Evolutionary conservation across 768 basidiomycete genomes (phyloP), one percentile per base, ranked within the genome.

Genomic region (Hygrocybe coccinea): DNA sequence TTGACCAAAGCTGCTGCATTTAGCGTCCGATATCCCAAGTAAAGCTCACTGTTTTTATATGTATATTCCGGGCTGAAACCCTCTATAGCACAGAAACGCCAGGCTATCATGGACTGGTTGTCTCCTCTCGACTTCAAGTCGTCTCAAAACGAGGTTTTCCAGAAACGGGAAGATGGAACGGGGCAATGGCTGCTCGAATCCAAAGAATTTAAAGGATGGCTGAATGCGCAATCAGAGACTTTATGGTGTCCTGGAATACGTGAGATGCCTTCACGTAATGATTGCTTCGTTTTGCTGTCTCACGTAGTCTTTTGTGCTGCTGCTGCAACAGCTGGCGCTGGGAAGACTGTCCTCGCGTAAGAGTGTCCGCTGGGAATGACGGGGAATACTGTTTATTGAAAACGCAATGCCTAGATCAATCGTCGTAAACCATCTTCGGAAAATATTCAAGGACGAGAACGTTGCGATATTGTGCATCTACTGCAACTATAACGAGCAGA

Each of bases 201-300:
- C 14, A 2, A 36, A 8, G n/a, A 8, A n/a, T 57, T 60, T 21
- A 22, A 41, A 4, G 15, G 4, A 8, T 60, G 59, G 59, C 19
- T 21, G 3, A 37, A 25, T 21, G 51, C 22, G 17, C 17, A 6
- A 7, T 35, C 50, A 4, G 44, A 38, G 41, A 47, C n/a, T 2
- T 54, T 59, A 25, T 59, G 55, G 51, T 59, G 59, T 43, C 37
- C 43, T 33, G 59, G 59, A 49, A 59, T 53, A 9, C 59, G 59
- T 59, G 43, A 45, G 59, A 43, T 46, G 2, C 33, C 46, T 22
- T 10, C 17, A 17, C 25, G 1, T 29, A 10, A 21, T 34, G 1
- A 17, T 45, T 24, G 39, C 21, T 10, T 25, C 41, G 5, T 17
- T 54, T 6, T 12, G 19, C 24, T 33, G 15, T 11, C 9, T 11